phyloP scores from a whole-genome alignment of 2,329 filamentous ascomycete species.

The Botrytis squamosa region DNA sequence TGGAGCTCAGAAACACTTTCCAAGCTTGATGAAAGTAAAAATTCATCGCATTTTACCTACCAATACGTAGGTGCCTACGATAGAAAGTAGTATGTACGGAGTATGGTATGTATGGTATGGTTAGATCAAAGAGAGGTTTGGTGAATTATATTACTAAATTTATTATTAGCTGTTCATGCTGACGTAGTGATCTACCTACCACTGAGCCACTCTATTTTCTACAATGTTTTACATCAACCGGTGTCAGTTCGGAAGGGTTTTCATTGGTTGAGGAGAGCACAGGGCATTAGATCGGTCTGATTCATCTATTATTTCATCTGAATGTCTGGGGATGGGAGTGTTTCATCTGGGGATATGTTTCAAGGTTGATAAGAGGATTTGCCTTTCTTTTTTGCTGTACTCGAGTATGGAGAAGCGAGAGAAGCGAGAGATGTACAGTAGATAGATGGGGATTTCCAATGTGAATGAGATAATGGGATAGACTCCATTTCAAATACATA shows the following conservation, averaged over 20 bases:
- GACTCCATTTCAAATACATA: background rate
- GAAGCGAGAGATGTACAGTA: background rate
- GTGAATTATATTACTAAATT: background rate
- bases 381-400: background rate
- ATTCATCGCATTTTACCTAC: background rate
- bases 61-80: too few relatives aligned
- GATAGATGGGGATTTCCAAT: background rate
- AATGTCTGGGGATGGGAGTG: background rate
- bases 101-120: background rate
- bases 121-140: conserved; percentile 1
- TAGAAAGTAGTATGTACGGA: background rate
- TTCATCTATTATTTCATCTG: background rate
- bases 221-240: background rate
- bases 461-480: background rate
- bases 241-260: background rate
- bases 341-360: background rate
- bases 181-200: background rate
- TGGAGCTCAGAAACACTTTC: background rate
- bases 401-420: background rate
- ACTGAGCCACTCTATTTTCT: background rate
- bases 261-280: background rate
- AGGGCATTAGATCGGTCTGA: background rate
- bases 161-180: background rate
- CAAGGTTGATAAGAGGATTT: background rate
- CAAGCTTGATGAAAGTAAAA: background rate